Conservation (phyloP, 805 yeast species). For the Danielozyma ontarioensis region DNA sequence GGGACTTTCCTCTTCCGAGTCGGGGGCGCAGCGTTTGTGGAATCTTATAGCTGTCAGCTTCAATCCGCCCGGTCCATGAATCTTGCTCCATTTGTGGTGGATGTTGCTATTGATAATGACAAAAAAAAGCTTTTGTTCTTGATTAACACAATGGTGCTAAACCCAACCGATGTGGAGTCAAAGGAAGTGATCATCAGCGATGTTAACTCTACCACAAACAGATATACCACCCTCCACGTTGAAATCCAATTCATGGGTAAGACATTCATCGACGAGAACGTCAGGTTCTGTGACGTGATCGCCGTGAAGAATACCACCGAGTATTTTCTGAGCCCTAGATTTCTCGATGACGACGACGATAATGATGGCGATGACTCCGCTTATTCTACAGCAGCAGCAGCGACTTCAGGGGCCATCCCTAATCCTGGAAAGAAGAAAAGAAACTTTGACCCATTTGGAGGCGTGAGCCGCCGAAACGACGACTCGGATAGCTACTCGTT, state of each 20-base stretch:
- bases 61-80: slow-evolving; percentile 3
- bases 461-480: too few species aligned
- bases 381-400: not conserved
- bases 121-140: slow-evolving; percentile 26
- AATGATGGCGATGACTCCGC: too few species aligned
- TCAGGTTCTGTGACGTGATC: slow-evolving; percentile 38
- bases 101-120: slow-evolving; percentile 30
- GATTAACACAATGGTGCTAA: slow-evolving; percentile 26
- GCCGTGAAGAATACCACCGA: slow-evolving; percentile 32
- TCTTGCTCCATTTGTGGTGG: slow-evolving; percentile 21
- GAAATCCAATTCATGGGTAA: slow-evolving; percentile 41
- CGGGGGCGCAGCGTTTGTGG: slow-evolving; percentile 26
- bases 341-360: not conserved
- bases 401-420: not conserved
- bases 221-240: slow-evolving; percentile 45
- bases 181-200: slow-evolving; percentile 29
- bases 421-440: not conserved
- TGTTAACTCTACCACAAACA: slow-evolving; percentile 41
- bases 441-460: too few species aligned
- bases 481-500: not conserved
- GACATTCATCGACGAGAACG: slow-evolving; percentile 31
- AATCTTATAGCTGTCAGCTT: slow-evolving; percentile 8
- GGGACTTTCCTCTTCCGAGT: too few species aligned
- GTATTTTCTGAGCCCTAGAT: slow-evolving; percentile 24
- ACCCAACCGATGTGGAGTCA: slow-evolving; percentile 2